These are phyloP conservation scores for Candida takata DNA, from an alignment of 805 yeast genomes.

Conservation along the genomic window DNA sequence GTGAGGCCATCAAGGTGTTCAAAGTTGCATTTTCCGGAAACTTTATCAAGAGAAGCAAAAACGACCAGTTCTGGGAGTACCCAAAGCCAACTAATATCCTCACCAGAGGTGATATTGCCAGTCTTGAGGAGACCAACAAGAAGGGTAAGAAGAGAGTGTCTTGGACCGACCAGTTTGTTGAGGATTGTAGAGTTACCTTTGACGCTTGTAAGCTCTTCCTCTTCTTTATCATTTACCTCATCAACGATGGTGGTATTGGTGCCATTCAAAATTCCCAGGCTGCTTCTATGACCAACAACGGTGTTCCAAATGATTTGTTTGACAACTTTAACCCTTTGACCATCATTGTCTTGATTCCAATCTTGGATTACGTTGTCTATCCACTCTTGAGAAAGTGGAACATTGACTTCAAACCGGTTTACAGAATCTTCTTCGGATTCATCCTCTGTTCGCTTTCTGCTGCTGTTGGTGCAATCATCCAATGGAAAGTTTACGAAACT, in stretches of 20 bases:
- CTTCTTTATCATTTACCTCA: constrained; percentile 68
- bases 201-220: constrained; percentile 68
- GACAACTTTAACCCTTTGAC: constrained; percentile 72
- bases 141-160: constrained; percentile 25
- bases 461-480: constrained; percentile 36
- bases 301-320: constrained; percentile 75
- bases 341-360: constrained; percentile 70
- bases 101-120: constrained; percentile 28
- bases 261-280: constrained; percentile 41
- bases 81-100: constrained; percentile 55
- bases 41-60: constrained; percentile 34
- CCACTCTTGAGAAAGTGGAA: constrained; percentile 42
- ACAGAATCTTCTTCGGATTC: constrained; percentile 68
- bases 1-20: constrained; percentile 34
- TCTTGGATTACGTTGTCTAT: constrained; percentile 54
- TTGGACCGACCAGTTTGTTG: constrained; percentile 69
- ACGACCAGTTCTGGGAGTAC: constrained; percentile 40
- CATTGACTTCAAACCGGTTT: constrained; percentile 57
- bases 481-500: constrained; percentile 56
- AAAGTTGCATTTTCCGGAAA: constrained; percentile 35
- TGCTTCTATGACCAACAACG: constrained; percentile 65
- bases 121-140: constrained; percentile 10
- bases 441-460: constrained; percentile 43
- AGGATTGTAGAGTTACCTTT: constrained; percentile 59
- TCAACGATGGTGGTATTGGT: constrained; percentile 64